Conservation (phyloP, 2,329 filamentous ascomycete genomes). For the Penicillium sp. region DNA sequence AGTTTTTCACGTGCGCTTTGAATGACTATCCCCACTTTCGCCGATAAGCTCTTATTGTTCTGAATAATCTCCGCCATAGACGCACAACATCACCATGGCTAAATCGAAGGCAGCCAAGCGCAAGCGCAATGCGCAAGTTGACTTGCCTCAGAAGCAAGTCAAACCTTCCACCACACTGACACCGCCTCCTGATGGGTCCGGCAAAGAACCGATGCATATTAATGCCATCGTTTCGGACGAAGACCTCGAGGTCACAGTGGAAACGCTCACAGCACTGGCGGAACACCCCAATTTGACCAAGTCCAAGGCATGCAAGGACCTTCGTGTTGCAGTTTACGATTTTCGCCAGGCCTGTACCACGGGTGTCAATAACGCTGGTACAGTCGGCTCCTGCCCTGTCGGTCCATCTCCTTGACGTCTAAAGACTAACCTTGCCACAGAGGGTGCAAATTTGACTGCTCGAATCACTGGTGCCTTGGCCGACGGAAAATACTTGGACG, state of each 20-base stretch:
- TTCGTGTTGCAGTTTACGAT: conserved; percentile 61
- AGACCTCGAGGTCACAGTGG: conserved; percentile 62
- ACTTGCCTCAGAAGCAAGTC: conserved; percentile 21
- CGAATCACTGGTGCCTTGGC: conserved; percentile 60
- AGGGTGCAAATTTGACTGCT: conserved; percentile 58
- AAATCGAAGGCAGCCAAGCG: conserved; percentile 29
- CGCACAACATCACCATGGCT: conserved; percentile 13
- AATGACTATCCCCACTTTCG: background rate
- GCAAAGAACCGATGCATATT: conserved; percentile 22
- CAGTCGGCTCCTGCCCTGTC: conserved; percentile 1
- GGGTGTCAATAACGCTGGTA: conserved; percentile 54
- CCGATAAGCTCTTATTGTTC: background rate
- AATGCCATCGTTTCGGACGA: conserved; percentile 40
- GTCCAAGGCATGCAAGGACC: conserved; percentile 60
- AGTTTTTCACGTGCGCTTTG: background rate
- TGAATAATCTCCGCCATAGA: background rate
- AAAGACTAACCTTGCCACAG: conserved; percentile 23
- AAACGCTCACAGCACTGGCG: conserved; percentile 55
- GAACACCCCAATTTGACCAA: conserved; percentile 60
- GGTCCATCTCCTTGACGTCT: conserved; percentile 7
- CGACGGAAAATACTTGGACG: conserved; percentile 61
- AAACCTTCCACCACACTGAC: conserved; percentile 17
- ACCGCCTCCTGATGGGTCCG: conserved; percentile 23
- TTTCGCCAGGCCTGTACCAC: conserved; percentile 65
- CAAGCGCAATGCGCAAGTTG: conserved; percentile 25